Conservation (phyloP, 2,329 filamentous ascomycete species). For the Leptographium flavum region DNA sequence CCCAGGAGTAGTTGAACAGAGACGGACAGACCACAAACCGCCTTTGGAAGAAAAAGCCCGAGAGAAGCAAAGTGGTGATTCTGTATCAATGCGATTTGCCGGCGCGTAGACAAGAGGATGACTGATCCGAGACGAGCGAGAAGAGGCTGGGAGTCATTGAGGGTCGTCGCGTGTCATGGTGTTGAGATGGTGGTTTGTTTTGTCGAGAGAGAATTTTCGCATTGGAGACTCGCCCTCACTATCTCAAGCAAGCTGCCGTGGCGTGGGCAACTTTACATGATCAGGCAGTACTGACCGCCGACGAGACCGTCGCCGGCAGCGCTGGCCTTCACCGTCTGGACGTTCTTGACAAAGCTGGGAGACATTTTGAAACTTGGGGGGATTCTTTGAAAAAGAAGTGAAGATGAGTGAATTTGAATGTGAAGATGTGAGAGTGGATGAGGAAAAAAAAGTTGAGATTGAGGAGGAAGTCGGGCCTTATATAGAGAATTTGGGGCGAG, state of each 20-base stretch:
- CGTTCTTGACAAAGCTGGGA: not conserved
- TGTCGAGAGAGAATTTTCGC: not conserved
- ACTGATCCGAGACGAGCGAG: not conserved
- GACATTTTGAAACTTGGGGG: slow-evolving; percentile 3
- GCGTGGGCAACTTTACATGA: slow-evolving; percentile 2
- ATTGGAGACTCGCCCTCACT: not conserved
- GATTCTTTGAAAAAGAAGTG: not conserved
- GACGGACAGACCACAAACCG: not conserved
- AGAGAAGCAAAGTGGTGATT: not conserved
- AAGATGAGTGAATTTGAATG: not conserved
- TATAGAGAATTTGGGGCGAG: not conserved
- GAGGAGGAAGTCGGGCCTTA: not conserved
- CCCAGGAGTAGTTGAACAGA: not conserved
- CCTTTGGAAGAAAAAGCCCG: no score
- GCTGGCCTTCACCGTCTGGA: not conserved
- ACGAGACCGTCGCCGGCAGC: not conserved
- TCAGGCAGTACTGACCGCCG: slow-evolving; percentile 1
- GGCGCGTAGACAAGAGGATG: not conserved
- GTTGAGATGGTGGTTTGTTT: not conserved
- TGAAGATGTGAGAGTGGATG: not conserved
- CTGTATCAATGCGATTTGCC: not conserved
- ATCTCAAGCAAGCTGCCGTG: not conserved
- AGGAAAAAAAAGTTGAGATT: not conserved
- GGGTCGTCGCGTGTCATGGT: not conserved
- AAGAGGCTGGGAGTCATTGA: not conserved